Base-by-base conservation (phyloP, 495 filamentous ascomycete genomes). In the Tuber indicum region DNA sequence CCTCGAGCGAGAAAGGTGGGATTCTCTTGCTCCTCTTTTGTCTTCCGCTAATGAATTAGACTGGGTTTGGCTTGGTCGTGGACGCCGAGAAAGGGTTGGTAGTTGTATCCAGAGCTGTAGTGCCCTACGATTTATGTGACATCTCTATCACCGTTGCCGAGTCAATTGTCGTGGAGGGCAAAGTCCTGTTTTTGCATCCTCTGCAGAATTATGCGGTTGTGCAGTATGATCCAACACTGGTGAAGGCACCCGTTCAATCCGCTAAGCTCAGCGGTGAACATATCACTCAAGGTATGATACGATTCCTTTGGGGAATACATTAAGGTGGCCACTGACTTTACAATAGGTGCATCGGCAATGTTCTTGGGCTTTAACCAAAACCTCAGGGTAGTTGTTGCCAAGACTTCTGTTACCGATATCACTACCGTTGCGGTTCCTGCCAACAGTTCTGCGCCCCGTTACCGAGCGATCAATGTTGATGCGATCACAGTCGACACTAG, bases 321-420 rank as follows among this genome's bases (percentile, higher is more conserved):
- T 72, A 17, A 21, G 4, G 41, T 72, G 5, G n/a, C 39, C 46
- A n/a, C 75, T 74, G 12, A 74, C 75, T 32, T 19, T 74, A 17
- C 36, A 32, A 66, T 66, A 76, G 91, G 91, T 36, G 91, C 93
- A 49, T 91, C 94, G 66, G 97, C 94, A 0, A 93, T 96, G 74
- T 98, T 99, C 83, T 92, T 99, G 70, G 96, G 96, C 36, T 97
- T 96, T 87, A 99, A 99, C 82, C 92, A 97, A 78, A 98, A 98
- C 78, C 89, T 94, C 75, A 89, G 96, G 45, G 93, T 97, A 39
- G 94, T 97, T 19, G 92, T 98, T 76, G 93, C 94, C 8, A 93
- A 97, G 79, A 98, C 96, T 0, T 92, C 92, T 0, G 93, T 99
- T 44, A 98, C 96, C 16, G 96, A 99, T 85, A 97, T 98, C 83